Evolutionary conservation across 2,329 filamentous ascomycete genomes (phyloP), one percentile per base, ranked within the genome.

Genomic region (Paraconiothyrium sp.): DNA sequence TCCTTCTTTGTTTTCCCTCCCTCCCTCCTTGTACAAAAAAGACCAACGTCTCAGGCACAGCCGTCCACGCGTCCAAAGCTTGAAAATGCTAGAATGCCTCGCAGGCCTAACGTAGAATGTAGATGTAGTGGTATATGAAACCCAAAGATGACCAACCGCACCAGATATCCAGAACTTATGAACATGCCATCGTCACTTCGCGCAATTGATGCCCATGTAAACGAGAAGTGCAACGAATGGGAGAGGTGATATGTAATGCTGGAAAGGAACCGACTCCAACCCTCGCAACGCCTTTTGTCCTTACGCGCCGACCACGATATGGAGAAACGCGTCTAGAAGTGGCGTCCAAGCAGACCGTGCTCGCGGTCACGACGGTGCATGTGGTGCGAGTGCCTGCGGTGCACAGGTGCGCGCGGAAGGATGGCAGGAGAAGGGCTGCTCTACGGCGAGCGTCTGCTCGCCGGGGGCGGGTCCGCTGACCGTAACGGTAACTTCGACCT

Each of bases 401-500:
- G 67, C 60, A 68, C 67, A 22, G 37, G 34, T 10, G 50, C 50
- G 35, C 50, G 50, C 22, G 62, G 67, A 24, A 56, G 41, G 67
- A 65, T 1, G 9, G 39, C 27, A 10, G 70, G 65, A 3, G 73
- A 20, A 11, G 54, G 54, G 54, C 43, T 46, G 41, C 54, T 56
- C 43, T 10, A 47, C 54, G 30, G 43, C 43, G 32, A 47, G 54
- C 3, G 48, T 35, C n/a, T 57, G 16, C 41, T 54, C 47, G 8
- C 66, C 22, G 2, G 57, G 16, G 8, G 48, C 48, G 22, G 72
- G 43, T 0, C 58, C 68, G 14, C 72, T 70, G 4, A 76, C 78
- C 6, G 79, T 82, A 57, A 81, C 78, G 30, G 76, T 80, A 46
- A 83, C 70, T 20, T 78, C 73, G 41, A 79, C 74, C 68, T 84